Base-by-base conservation (phyloP, 2,329 filamentous ascomycete genomes). In the Phyllosticta ampelicida region DNA sequence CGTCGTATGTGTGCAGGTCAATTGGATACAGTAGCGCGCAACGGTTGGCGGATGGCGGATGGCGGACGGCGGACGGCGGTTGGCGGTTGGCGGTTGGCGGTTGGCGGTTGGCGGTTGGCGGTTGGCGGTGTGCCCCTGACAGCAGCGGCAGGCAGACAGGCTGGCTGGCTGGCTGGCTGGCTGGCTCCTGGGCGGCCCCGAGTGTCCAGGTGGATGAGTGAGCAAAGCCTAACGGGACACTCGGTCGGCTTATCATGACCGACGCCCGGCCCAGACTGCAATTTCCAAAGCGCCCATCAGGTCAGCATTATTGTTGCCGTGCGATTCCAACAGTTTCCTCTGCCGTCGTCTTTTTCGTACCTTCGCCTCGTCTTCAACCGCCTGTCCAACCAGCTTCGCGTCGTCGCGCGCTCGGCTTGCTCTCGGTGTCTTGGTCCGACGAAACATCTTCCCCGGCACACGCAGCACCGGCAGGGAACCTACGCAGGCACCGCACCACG, bases 11-110 rank as follows among this genome's bases (percentile, higher is more conserved):
- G 23, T 26, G 23, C 8, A 4, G 23, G 8, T 26, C 23, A 26
- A 26, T 26, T 26, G 23, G 23, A 26, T 8, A n/a, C n/a, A n/a
- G n/a, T n/a, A n/a, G n/a, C n/a, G n/a, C n/a, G n/a, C n/a, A n/a
- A n/a, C n/a, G n/a, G n/a, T n/a, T n/a, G n/a, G n/a, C n/a, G n/a
- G 20, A 58, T 58, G 55, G 49, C 51, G 55, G 50, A 53, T 50
- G 55, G 51, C 55, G 48, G n/a, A 16, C 36, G 36, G 36, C n/a
- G 36, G 36, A 58, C 20, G 55, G 20, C 16, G n/a, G 2, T n/a
- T n/a, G n/a, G n/a, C n/a, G n/a, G n/a, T n/a, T n/a, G 55, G 55
- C 20, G 48, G 19, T 16, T 11, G 44, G 18, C 19, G 48, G 48
- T 6, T 48, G 3, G 48, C 8, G 4, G 23, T 26, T 26, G 8